phyloP scores from a whole-genome alignment of 208 protist species.

The Crithidia bombi region DNA sequence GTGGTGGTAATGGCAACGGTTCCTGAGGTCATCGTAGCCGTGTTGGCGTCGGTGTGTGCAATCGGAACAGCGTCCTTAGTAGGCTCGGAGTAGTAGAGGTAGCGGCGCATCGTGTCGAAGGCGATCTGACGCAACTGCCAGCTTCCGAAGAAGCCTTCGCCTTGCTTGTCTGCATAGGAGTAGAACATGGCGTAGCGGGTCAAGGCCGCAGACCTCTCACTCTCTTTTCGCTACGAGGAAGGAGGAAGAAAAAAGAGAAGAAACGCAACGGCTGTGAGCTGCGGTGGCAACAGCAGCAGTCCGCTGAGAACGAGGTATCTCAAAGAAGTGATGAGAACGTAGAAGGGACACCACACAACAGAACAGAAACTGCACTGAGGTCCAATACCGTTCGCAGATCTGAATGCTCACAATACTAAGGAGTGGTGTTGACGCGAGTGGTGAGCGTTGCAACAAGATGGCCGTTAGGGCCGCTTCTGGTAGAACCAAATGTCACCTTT shows the following conservation, averaged over 20 bases:
- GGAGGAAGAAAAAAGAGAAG: neutral
- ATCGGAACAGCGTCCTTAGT: constrained; percentile 6
- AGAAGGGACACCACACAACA: no score
- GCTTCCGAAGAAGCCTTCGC: constrained; percentile 41
- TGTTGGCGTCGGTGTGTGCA: neutral
- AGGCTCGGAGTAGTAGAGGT: constrained; percentile 70
- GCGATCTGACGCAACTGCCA: constrained; percentile 61
- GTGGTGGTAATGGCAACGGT: neutral
- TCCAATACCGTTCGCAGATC: no score
- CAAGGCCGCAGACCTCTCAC: neutral
- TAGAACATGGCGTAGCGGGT: constrained; percentile 55
- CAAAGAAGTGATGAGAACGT: no score
- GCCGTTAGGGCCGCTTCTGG: no score
- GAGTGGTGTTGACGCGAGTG: no score
- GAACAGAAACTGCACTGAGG: no score
- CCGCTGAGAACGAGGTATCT: no score
- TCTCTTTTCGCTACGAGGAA: neutral
- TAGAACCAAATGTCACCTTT: no score
- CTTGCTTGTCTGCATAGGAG: constrained; percentile 60
- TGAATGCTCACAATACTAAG: no score
- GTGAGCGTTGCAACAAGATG: no score
- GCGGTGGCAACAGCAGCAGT: neutral
- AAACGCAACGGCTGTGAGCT: neutral
- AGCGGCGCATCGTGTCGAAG: constrained; percentile 70
- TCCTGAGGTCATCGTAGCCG: neutral